Conservation (phyloP, 371 early-diverging fungal genomes). For the Mortierella sp. region DNA sequence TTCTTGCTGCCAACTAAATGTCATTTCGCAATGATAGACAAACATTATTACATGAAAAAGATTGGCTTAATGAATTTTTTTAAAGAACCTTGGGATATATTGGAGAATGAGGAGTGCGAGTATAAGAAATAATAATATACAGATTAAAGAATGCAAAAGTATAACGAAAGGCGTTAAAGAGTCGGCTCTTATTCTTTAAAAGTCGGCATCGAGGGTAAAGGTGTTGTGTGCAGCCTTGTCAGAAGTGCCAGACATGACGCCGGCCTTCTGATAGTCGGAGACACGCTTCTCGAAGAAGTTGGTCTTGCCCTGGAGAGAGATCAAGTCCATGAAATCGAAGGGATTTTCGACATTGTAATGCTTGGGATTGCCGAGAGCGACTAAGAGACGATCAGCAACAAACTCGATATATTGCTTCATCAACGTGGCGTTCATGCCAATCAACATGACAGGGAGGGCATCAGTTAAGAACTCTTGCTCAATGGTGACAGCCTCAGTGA, state of each 20-base stretch:
- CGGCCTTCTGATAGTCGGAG: slow-evolving; percentile 99
- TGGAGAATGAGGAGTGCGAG: neutral
- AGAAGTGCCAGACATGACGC: slow-evolving; percentile 82
- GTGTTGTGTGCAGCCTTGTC: slow-evolving; percentile 71
- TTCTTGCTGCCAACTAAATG: neutral
- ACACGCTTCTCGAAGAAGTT: slow-evolving; percentile 99
- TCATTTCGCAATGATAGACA: neutral
- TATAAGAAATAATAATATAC: neutral
- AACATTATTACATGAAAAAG: slow-evolving; percentile 6
- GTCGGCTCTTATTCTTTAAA: slow-evolving; percentile 68
- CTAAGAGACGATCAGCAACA: slow-evolving; percentile 98
- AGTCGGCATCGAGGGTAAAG: slow-evolving; percentile 89
- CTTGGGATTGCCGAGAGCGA: slow-evolving; percentile 93
- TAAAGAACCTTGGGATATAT: neutral
- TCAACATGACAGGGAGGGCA: slow-evolving; percentile 94
- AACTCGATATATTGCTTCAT: slow-evolving; percentile 99
- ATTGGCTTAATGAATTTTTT: neutral
- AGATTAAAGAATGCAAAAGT: neutral
- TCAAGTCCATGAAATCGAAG: slow-evolving; percentile 99
- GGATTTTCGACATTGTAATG: slow-evolving; percentile 95
- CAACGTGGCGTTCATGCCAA: slow-evolving; percentile 98
- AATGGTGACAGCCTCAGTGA: slow-evolving; percentile 95
- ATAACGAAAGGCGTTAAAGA: neutral
- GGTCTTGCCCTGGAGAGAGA: slow-evolving; percentile 99
- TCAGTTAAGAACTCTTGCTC: slow-evolving; percentile 98